Evolutionary conservation across 352 stramenopile species (phyloP).

Genomic region (Globisporangium nodosum): DNA sequence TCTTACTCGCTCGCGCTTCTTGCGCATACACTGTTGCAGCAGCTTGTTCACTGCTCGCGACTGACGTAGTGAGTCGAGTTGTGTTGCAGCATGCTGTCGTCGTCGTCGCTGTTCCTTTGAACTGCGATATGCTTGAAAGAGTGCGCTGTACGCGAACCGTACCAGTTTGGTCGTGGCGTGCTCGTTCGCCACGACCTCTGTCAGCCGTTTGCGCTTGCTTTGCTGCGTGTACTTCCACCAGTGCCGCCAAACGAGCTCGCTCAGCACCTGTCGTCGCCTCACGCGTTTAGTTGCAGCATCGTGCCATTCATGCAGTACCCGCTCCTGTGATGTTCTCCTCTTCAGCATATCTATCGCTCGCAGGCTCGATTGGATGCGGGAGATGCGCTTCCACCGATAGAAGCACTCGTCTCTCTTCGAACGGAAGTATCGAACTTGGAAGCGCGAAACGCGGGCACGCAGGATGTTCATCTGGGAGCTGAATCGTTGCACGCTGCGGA

Average conservation of each 20-base stretch:
- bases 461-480: constrained; percentile 3
- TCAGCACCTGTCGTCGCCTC: constrained; percentile 7
- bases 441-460: constrained; percentile 9
- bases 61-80: not conserved
- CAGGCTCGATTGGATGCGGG: constrained; percentile 8
- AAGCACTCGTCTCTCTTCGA: constrained; percentile 24
- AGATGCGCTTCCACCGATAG: constrained; percentile 15
- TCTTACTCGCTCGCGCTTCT: constrained; percentile 2
- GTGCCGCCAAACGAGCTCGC: no score
- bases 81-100: not conserved
- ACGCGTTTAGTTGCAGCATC: not conserved
- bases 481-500: constrained; percentile 4
- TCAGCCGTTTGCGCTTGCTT: no score
- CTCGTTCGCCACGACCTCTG: no score
- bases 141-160: not conserved
- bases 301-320: constrained; percentile 3
- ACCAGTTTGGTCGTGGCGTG: not conserved
- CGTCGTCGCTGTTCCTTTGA: not conserved
- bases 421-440: constrained; percentile 21
- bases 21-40: not conserved
- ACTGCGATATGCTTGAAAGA: not conserved
- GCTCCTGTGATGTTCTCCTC: not conserved
- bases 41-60: not conserved
- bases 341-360: constrained; percentile 6
- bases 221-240: no score